Evolutionary conservation across 306 rosid genomes (phyloP), one percentile per base, ranked within the genome.

Genomic region (Lathyrus aphaca): DNA sequence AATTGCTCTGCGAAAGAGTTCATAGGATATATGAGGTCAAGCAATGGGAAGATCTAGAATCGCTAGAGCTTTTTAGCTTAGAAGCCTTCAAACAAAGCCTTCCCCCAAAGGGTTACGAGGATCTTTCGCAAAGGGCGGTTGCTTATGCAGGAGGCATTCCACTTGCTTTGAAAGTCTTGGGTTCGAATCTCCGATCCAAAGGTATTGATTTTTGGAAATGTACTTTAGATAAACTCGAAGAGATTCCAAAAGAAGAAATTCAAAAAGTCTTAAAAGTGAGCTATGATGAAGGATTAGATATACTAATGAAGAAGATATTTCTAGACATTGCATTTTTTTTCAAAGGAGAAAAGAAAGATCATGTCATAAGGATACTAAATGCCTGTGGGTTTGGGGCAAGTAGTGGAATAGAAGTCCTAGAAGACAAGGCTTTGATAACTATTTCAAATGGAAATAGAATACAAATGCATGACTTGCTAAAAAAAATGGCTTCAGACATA

Each of bases 401-500:
- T 15, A 57, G 5, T 38, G 83, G 83, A 45, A 17, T 79, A 8
- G 42, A 55, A 4, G 15, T n/a, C 19, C 80, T 79, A n/a, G 48
- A 14, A 39, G 55, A 69, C 35, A 74, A 69, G 17, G 80, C 83
- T 18, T 27, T 79, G 27, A 56, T 79, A 46, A 69, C 69, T 5
- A 57, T 64, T 44, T 42, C 68, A 68, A 3, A 45, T 19, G 6
- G 4, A 6, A 44, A 56, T 8, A 14, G 0, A 17, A 74, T 79
- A 35, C 17, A 38, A 14, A 82, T 82, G 82, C 89, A 79, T 37
- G 79, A 73, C 39, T 45, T 77, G 48, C 9, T 85, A 21, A 61
- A 71, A 10, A 6, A 57, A 51, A 54, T 73, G 79, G 85, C 68
- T 8, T 51, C 30, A 30, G 64, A 39, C 0, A 71, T 81, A 49